phyloP scores from a whole-genome alignment of 352 stramenopile genomes.

The Globisporangium splendens region DNA sequence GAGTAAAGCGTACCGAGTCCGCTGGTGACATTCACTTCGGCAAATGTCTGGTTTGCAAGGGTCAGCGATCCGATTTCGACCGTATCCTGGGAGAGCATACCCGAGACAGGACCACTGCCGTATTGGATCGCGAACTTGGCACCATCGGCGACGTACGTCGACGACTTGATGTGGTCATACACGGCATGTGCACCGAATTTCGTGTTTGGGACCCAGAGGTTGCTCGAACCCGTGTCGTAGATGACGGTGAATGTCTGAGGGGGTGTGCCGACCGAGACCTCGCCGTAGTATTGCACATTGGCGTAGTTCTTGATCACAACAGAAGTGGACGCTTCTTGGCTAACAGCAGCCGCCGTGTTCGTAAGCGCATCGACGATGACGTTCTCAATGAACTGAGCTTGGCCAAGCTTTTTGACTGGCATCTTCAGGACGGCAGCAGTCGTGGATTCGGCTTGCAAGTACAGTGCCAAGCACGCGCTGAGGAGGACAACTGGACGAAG shows the following conservation, averaged over 20 bases:
- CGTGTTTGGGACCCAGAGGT: constrained; percentile 25
- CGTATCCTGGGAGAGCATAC: constrained; percentile 68
- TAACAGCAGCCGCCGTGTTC: too few species aligned
- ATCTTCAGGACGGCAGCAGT: neutral
- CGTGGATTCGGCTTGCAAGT: neutral
- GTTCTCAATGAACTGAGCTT: neutral
- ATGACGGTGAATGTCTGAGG: constrained; percentile 28
- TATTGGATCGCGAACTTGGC: constrained; percentile 88
- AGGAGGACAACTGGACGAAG: too few species aligned
- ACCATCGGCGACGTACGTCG: constrained; percentile 64
- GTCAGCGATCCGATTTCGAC: constrained; percentile 32
- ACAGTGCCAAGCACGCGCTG: too few species aligned
- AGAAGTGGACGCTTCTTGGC: constrained; percentile 11
- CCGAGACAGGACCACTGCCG: constrained; percentile 70
- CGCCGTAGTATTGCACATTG: constrained; percentile 95
- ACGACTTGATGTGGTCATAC: constrained; percentile 68
- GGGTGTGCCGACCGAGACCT: constrained; percentile 59
- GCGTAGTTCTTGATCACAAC: constrained; percentile 88
- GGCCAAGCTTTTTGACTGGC: neutral
- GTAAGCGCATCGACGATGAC: neutral
- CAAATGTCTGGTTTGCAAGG: constrained; percentile 71
- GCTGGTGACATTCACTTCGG: constrained; percentile 84
- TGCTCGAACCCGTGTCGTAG: constrained; percentile 31
- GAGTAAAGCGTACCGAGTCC: constrained; percentile 87
- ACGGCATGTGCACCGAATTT: constrained; percentile 25